Base-by-base conservation (phyloP, 2,329 filamentous ascomycete species). In the Ambrosiella beaveri region DNA sequence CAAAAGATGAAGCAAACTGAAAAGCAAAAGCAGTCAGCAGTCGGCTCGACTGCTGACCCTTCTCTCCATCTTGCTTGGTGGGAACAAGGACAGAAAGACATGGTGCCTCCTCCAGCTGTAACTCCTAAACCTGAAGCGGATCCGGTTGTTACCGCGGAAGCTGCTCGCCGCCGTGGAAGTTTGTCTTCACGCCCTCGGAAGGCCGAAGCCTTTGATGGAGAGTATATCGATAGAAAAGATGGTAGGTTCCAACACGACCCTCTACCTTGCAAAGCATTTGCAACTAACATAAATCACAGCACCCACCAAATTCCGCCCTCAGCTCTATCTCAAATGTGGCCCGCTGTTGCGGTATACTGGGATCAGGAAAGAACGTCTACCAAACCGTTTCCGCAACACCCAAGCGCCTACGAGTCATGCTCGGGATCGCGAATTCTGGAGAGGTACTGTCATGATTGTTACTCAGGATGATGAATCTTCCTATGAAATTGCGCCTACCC, bases 371-470 rank as follows among this genome's bases (percentile, higher is more conserved):
- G 80, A 95, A 69, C 73, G 74, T 65, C 65, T 71, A 53, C 65
- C 72, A 0, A 66, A 68, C 36, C 67, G 71, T 35, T 38, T 69
- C 67, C 37, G 68, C 66, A 58, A 67, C 63, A 68, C 66, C 62
- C 52, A 40, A 19, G 63, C 65, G 7, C 44, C 44, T 27, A 51
- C 44, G 2, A 55, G 52, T 13, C 47, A 50, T 1, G 59, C 66
- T 11, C 57, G 66, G 0, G 82, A 88, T 49, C 79, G 81, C 56
- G 88, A 95, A 64, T 82, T 91, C 17, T 98, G 93, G 93, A 81
- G 90, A 68, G 93, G 93, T 4, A 94, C 82, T 61, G 78, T 97
- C 59, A 89, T 98, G 88, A 95, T 98, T 64, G 89, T 98, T 19
- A 97, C 93, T 0, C 78, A 82, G 56, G 91, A 98, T 66, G 77